phyloP scores from a whole-genome alignment of 257 asterid species.

The Petunia secreta region DNA sequence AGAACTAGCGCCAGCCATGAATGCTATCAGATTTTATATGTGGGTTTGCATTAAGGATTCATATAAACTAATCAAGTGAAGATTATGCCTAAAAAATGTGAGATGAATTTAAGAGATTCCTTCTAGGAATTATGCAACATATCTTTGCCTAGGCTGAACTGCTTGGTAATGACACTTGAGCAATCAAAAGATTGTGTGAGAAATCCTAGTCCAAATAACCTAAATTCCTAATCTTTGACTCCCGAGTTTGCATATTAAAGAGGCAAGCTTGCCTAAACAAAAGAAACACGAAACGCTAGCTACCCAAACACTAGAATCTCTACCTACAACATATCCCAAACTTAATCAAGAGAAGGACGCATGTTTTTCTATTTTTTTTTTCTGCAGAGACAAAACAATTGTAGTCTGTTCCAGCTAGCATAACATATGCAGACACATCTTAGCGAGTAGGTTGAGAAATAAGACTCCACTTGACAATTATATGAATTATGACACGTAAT shows the following conservation, averaged over 20 bases:
- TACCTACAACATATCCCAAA: background rate
- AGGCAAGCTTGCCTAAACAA: background rate
- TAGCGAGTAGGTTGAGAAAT: slow-evolving; percentile 3
- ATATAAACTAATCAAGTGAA: background rate
- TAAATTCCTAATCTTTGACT: slow-evolving; percentile 1
- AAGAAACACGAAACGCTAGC: background rate
- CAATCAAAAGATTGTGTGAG: background rate
- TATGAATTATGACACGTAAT: background rate
- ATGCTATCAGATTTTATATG: background rate
- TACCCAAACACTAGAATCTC: background rate
- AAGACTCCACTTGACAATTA: slow-evolving; percentile 3
- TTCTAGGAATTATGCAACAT: background rate
- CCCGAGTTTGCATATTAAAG: background rate
- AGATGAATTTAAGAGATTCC: background rate
- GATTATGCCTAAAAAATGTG: background rate
- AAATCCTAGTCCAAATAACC: background rate
- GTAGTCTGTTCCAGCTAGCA: background rate
- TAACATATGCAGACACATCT: background rate
- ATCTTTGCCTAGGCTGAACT: background rate
- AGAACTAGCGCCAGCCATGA: background rate
- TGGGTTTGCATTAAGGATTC: background rate
- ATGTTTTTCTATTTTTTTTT: background rate
- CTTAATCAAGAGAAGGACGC: background rate
- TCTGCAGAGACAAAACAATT: background rate
- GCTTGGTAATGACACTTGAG: background rate